Evolutionary conservation across 2,329 filamentous ascomycete species (phyloP).

Genomic region (Huntiella decipiens): DNA sequence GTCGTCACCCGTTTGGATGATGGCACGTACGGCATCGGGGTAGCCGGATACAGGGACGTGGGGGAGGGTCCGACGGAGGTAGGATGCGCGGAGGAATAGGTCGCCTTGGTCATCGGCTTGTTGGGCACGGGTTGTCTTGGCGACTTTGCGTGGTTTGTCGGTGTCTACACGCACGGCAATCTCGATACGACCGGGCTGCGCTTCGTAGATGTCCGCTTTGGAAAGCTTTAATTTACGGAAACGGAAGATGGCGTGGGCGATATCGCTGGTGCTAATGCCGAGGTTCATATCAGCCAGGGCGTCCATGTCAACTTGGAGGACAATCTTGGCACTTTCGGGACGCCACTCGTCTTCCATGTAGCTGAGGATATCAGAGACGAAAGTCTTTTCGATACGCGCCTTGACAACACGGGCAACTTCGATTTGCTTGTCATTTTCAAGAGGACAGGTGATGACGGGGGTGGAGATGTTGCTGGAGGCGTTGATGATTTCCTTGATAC

Average conservation of each 20-base stretch:
- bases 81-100: conserved; percentile 60
- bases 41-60: conserved; percentile 80
- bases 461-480: conserved; percentile 87
- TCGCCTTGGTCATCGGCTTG: conserved; percentile 22
- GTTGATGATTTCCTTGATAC: conserved; percentile 99
- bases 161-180: conserved; percentile 47
- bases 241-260: conserved; percentile 55
- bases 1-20: conserved; percentile 64
- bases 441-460: conserved; percentile 73
- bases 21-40: conserved; percentile 64
- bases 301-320: conserved; percentile 62
- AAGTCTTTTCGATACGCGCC: conserved; percentile 87
- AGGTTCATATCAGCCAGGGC: conserved; percentile 67
- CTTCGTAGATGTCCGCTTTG: conserved; percentile 42
- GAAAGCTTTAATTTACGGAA: conserved; percentile 70
- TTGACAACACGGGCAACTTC: conserved; percentile 80
- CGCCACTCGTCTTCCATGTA: conserved; percentile 82
- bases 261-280: conserved; percentile 54
- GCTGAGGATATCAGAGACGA: conserved; percentile 58
- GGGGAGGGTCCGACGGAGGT: conserved; percentile 65
- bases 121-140: conserved; percentile 26
- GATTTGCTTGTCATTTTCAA: conserved; percentile 57
- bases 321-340: conserved; percentile 54
- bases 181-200: conserved; percentile 43
- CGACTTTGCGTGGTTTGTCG: conserved; percentile 27